A percentile compares a stretch with the other conserved stretches of the same genome.
phyloP scores from a whole-genome alignment of 495 filamentous ascomycete genomes.

The Penicillium fimorum region DNA sequence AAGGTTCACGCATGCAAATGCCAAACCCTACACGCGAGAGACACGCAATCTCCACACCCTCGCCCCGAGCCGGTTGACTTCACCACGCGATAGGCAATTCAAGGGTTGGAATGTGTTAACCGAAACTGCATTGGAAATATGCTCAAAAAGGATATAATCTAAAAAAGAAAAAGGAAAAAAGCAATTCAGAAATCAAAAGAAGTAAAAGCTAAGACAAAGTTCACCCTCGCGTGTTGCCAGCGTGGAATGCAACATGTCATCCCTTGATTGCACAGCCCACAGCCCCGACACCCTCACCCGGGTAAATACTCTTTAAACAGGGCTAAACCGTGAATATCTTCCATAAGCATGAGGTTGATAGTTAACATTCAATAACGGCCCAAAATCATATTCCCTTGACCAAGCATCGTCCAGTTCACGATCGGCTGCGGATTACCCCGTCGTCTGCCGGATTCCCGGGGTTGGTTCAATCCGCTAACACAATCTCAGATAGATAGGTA shows the following conservation, averaged over 20 bases:
- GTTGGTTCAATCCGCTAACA: neutral
- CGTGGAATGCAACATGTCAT: slow-evolving; percentile 30
- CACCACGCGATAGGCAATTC: slow-evolving; percentile 16
- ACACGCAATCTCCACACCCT: slow-evolving; percentile 12
- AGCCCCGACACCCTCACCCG: slow-evolving; percentile 11
- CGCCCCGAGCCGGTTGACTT: slow-evolving; percentile 28
- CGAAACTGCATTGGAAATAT: slow-evolving; percentile 3
- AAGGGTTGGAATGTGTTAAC: slow-evolving; percentile 10
- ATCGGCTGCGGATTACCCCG: neutral
- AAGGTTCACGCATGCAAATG: slow-evolving; percentile 14
- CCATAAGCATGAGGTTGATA: neutral
- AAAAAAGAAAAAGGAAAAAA: neutral
- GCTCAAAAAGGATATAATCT: neutral
- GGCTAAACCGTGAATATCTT: neutral
- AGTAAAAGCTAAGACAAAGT: slow-evolving; percentile 5
- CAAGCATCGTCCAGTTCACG: neutral
- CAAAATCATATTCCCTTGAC: neutral
- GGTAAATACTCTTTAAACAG: slow-evolving; percentile 6
- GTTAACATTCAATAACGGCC: neutral
- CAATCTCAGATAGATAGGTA: neutral
- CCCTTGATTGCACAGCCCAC: slow-evolving; percentile 34
- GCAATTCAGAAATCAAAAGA: neutral
- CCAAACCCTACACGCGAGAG: slow-evolving; percentile 22
- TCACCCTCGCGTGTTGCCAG: slow-evolving; percentile 12
- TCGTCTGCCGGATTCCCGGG: neutral